phyloP scores from a whole-genome alignment of 2,329 filamentous ascomycete genomes.

The Cordyceps cateniannulata region DNA sequence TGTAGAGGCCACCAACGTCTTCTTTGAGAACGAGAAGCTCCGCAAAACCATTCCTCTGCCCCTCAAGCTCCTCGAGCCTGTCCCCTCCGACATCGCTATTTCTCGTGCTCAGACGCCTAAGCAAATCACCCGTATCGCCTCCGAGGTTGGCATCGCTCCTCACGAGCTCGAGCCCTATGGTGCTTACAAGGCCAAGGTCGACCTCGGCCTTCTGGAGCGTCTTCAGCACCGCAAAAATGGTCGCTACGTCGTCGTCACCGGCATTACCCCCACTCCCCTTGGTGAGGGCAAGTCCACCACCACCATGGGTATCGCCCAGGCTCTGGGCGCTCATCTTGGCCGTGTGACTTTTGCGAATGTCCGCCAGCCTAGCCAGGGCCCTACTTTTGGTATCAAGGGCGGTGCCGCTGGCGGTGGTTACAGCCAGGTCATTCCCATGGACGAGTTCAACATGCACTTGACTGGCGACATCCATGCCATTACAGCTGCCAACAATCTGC shows the following conservation, averaged over 20 bases:
- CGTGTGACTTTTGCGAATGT: conserved; percentile 94
- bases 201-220: conserved; percentile 72
- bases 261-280: conserved; percentile 92
- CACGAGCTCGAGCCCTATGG: conserved; percentile 93
- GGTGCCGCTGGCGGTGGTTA: conserved; percentile 96
- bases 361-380: conserved; percentile 91
- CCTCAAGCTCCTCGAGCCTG: conserved; percentile 68
- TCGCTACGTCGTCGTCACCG: conserved; percentile 85
- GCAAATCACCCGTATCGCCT: conserved; percentile 74
- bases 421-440: conserved; percentile 99
- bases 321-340: conserved; percentile 80
- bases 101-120: conserved; percentile 90
- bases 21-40: conserved; percentile 76
- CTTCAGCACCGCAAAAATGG: conserved; percentile 83
- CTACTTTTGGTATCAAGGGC: conserved; percentile 98
- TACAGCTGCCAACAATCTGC: conserved; percentile 91
- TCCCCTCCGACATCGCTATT: conserved; percentile 93
- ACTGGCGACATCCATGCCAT: conserved; percentile 98
- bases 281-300: conserved; percentile 98
- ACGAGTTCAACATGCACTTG: conserved; percentile 97
- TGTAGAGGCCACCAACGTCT: conserved; percentile 73
- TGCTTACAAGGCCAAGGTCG: conserved; percentile 92
- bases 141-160: conserved; percentile 80
- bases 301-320: conserved; percentile 91
- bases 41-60: conserved; percentile 77